Percentiles rank a stretch among this genome's conserved stretches.
Evolutionary conservation across 306 rosid species (phyloP).

Genomic region (Sophora flavescens): DNA sequence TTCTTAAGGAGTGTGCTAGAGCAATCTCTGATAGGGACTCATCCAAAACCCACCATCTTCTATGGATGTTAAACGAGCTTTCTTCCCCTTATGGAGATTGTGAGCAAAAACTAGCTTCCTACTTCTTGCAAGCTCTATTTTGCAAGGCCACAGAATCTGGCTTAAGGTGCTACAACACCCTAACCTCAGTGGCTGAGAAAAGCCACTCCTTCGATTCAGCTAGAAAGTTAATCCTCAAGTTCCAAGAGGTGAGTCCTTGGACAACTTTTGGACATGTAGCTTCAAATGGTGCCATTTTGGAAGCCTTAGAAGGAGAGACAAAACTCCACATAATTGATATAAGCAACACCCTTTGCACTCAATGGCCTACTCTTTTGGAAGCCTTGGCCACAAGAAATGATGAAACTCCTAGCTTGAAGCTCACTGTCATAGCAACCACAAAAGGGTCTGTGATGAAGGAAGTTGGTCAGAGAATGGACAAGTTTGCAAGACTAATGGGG

Average conservation of each 20-base stretch:
- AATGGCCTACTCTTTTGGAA: constrained; percentile 84
- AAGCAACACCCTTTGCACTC: constrained; percentile 82
- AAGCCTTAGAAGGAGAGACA: constrained; percentile 79
- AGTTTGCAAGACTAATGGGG: constrained; percentile 91
- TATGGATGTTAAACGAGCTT: constrained; percentile 87
- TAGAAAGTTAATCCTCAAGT: constrained; percentile 68
- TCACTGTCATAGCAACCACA: constrained; percentile 58
- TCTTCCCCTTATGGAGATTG: constrained; percentile 92
- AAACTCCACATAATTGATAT: constrained; percentile 79
- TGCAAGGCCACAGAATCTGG: constrained; percentile 81
- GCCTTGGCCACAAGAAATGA: constrained; percentile 77
- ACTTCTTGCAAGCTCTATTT: constrained; percentile 82
- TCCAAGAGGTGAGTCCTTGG: constrained; percentile 92
- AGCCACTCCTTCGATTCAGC: constrained; percentile 74
- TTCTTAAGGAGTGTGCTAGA: constrained; percentile 76
- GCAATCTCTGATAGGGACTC: constrained; percentile 79
- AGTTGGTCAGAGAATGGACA: constrained; percentile 88
- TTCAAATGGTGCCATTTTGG: constrained; percentile 79
- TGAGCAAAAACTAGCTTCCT: constrained; percentile 78
- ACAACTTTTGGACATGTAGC: constrained; percentile 93
- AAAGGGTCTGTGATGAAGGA: constrained; percentile 64
- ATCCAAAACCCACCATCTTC: constrained; percentile 69
- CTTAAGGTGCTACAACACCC: constrained; percentile 60
- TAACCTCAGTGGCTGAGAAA: constrained; percentile 64
- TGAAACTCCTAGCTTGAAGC: constrained; percentile 80